Evolutionary conservation across 129 eudicot genomes (phyloP), one percentile per base, ranked within the genome.

Genomic region (Smallanthus sonchifolius): DNA sequence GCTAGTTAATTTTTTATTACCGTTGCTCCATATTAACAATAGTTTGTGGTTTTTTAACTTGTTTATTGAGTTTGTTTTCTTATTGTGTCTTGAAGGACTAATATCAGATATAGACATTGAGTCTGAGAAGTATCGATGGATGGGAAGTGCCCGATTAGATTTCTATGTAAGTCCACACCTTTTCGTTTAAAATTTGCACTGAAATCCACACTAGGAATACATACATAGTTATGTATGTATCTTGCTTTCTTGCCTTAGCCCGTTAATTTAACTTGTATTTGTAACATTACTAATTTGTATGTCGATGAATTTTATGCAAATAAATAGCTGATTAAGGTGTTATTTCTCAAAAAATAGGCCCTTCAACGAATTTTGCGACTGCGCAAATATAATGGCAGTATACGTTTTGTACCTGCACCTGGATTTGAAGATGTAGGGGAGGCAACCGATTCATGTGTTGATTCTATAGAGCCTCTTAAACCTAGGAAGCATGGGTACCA

Each of bases 61-160:
- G n/a, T 44, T 47, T 36, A 44, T 48, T 28, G 15, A 3, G 37
- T 36, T 61, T 62, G 28, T 47, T 63, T 78, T n/a, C 15, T 19
- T 62, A 65, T 37, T 49, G 45, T 65, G 17, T 38, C 36, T 28
- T 82, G 63, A 79, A 94, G 98, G 98, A 66, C 84, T 94, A 38
- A 76, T 94, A 70, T 91, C 97, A 37, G 98, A 94, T 77, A 94
- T 90, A 57, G 97, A 94, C 79, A 94, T 94, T 5, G 98, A 94
- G 70, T 90, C 98, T 5, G 98, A 94, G 85, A 94, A 86, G 65
- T 94, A 87, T 75, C 87, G 97, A 69, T 94, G 97, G 96, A 86
- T 94, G 94, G 99, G 99, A 24, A 83, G 89, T 80, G 96, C 97
- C 77, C 87, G 97, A 4, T 15, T 91, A 45, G 97, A 88, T 60